Evolutionary conservation across 1,284 basidiomycete genomes (phyloP).

Genomic region (Calocybe gambosa): DNA sequence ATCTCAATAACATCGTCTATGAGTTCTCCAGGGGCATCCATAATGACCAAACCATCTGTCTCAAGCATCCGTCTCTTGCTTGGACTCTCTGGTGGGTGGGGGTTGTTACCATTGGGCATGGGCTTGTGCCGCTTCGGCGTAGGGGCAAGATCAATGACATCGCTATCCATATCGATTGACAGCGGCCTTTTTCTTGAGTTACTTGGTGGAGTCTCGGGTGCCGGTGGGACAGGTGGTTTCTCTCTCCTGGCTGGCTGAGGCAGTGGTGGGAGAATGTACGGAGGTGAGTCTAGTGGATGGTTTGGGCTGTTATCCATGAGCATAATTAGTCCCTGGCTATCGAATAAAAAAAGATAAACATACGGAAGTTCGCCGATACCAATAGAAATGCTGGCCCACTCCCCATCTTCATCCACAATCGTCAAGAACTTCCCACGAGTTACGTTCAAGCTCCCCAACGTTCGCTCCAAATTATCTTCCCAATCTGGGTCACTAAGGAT

Average conservation of each 20-base stretch:
- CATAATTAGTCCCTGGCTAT: conserved; percentile 1
- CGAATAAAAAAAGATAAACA: too few species aligned
- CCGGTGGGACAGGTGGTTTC: conserved; percentile 35
- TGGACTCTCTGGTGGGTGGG: conserved; percentile 32
- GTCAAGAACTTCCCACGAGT: conserved; percentile 76
- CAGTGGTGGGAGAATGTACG: conserved; percentile 53
- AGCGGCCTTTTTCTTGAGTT: conserved; percentile 49
- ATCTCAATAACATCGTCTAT: conserved; percentile 52
- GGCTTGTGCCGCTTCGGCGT: conserved; percentile 47
- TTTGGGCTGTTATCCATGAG: conserved; percentile 34
- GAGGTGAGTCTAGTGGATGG: conserved; percentile 40
- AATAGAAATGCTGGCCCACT: conserved; percentile 68
- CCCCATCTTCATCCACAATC: conserved; percentile 86
- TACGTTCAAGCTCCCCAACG: conserved; percentile 67
- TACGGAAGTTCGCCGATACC: conserved; percentile 67
- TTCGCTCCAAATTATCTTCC: conserved; percentile 76
- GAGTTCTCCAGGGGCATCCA: conserved; percentile 55
- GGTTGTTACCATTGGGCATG: conserved; percentile 15
- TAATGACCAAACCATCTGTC: conserved; percentile 63
- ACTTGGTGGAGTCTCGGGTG: conserved; percentile 36
- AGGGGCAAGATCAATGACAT: conserved; percentile 43
- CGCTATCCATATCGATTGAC: conserved; percentile 42
- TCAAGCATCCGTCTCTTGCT: conserved; percentile 61
- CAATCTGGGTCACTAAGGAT: conserved; percentile 85
- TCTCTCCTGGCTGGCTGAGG: conserved; percentile 46